Evolutionary conservation across 148 eudicot species (phyloP).

Genomic region (Fagopyrum esculentum): DNA sequence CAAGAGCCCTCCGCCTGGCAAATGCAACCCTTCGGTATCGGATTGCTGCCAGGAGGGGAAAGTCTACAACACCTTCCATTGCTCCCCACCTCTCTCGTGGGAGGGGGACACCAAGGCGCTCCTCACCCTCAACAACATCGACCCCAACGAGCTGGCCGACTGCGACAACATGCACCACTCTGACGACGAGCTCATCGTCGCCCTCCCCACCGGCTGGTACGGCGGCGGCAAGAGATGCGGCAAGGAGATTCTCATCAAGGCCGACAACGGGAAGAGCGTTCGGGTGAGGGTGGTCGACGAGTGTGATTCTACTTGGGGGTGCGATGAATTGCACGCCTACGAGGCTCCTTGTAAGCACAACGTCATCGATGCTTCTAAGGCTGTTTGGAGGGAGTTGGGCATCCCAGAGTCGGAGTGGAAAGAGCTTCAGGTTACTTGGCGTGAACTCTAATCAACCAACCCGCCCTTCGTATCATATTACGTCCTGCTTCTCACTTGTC

Average conservation of each 20-base stretch:
- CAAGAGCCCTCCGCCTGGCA: constrained; percentile 12
- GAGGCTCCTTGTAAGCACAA: constrained; percentile 31
- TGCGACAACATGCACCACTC: constrained; percentile 23
- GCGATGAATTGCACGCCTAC: constrained; percentile 27
- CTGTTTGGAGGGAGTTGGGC: constrained; percentile 7
- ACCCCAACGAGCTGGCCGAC: constrained; percentile 19
- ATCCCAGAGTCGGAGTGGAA: constrained; percentile 9
- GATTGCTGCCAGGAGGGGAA: constrained; percentile 21
- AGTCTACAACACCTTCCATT: constrained; percentile 20
- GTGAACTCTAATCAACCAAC: neutral
- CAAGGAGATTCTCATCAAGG: constrained; percentile 14
- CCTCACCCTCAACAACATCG: constrained; percentile 22
- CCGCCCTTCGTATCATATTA: no score
- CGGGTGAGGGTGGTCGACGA: constrained; percentile 32
- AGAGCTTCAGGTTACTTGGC: constrained; percentile 10
- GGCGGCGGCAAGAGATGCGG: constrained; percentile 21
- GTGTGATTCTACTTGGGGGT: constrained; percentile 35
- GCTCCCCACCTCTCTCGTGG: constrained; percentile 19
- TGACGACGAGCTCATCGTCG: constrained; percentile 22
- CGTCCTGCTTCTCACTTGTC: neutral
- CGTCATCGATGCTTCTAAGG: constrained; percentile 22
- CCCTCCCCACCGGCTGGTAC: constrained; percentile 49
- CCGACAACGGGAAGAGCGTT: constrained; percentile 14
- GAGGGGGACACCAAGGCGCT: constrained; percentile 11
- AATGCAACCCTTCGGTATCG: constrained; percentile 23